Base-by-base conservation (phyloP, 257 asterid genomes). In the Solanum bukasovii region DNA sequence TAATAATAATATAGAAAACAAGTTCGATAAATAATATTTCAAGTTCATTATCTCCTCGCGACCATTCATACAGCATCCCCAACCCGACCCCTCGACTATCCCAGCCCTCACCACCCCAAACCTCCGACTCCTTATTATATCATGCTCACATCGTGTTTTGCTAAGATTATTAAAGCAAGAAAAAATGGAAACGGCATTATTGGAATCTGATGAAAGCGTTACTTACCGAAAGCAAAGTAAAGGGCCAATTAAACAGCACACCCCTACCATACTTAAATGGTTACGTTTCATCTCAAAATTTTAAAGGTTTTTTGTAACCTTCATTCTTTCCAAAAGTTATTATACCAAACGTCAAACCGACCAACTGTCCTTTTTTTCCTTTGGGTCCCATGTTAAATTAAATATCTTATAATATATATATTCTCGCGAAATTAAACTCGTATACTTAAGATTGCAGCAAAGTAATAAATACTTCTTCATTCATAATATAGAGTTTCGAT, bases 271-370 rank as follows among this genome's bases (percentile, higher is more conserved):
- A 79, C 10, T 44, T 29, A 16, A 81, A 46, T 81, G 16, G 68
- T 16, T 81, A 27, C 68, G 68, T 81, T 81, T 46, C 42, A 29
- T 35, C 85, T 46, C 68, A 46, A 44, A 81, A 81, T 46, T 46
- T 18, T 9, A 16, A 81, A 81, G 34, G 20, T 29, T 16, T 29
- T 81, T 27, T 18, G 85, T 81, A 81, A 81, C 68, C 29, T 81
- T 46, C 68, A 3, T 46, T 29, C 68, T 16, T 81, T 81, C 10
- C 77, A n/a, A 31, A 31, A 81, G 68, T 9, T 8, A 46, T 23
- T 77, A 77, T 37, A 14, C 37, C 33, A 87, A 59, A 73, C 90
- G 87, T 88, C 90, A 86, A 92, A 89, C 94, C 95, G 94, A 87
- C 96, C 91, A 87, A 87, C 63, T 87, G 90, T 88, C 89, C 85